Conservation (phyloP, 148 eudicot genomes). For the Polygonum aviculare region DNA sequence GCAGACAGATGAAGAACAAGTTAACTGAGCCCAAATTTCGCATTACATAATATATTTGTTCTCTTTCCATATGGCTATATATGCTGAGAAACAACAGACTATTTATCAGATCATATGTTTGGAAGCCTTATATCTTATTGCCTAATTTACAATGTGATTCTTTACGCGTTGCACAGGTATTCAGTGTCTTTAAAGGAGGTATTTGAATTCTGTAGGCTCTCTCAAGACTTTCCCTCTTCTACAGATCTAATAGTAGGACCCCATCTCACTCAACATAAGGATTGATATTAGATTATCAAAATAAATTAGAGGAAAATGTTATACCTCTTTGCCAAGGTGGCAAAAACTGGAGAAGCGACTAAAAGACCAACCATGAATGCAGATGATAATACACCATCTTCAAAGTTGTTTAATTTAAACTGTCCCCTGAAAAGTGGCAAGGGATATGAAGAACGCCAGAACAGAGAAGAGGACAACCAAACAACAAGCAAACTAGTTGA, state of each 20-base stretch:
- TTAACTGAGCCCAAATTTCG: neutral
- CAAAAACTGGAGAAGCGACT: slow-evolving; percentile 84
- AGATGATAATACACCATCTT: slow-evolving; percentile 93
- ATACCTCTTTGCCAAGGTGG: slow-evolving; percentile 75
- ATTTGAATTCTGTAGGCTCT: neutral
- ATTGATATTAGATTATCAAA: neutral
- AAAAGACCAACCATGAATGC: slow-evolving; percentile 99
- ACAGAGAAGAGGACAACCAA: neutral
- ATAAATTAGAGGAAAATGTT: neutral
- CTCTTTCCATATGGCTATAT: neutral
- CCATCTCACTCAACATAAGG: no score
- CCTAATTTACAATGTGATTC: neutral
- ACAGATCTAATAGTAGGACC: neutral
- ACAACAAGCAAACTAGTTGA: neutral
- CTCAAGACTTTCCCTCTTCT: neutral
- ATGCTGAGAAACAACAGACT: neutral
- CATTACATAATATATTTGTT: neutral
- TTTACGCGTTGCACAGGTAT: neutral
- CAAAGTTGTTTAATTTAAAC: slow-evolving; percentile 68
- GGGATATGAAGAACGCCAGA: slow-evolving; percentile 4
- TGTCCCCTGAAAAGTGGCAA: slow-evolving; percentile 47
- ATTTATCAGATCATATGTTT: neutral
- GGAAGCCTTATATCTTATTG: neutral
- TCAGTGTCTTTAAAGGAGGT: neutral
- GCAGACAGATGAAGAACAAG: slow-evolving; percentile 17